Evolutionary conservation across 2,329 filamentous ascomycete genomes (phyloP), one percentile per base, ranked within the genome.

Genomic region (Sphaerulina musiva): DNA sequence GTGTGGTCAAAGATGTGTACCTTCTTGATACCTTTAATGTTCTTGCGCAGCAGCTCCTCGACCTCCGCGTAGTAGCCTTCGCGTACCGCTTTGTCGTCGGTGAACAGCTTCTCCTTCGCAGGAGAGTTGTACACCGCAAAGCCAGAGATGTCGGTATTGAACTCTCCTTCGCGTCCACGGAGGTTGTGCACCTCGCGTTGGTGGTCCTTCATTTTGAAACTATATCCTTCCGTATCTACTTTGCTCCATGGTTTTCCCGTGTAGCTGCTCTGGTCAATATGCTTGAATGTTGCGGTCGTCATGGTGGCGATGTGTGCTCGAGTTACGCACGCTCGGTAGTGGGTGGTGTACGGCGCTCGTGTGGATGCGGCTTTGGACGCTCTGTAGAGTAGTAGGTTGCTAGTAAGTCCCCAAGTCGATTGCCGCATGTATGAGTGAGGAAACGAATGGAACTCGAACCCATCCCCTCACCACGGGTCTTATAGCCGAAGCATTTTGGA

Each of bases 1-100:
- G 85, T 87, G 68, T 88, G 85, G 68, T 88, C 85, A 66, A 88
- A 88, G 55, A 87, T 84, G 55, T 82, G 76, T 9, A 88, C 77
- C 56, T 81, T 81, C 51, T 78, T 79, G 49, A 84, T 72, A 0
- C 75, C 78, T 0, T 77, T 73, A 0, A 86, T 72, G 43, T 79
- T 78, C 29, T 74, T 69, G 10, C 75, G 74, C 2, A 87, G 71
- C 1, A 86, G 68, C 0, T 70, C 66, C 60, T 85, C 81, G 1
- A 86, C 78, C 61, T 86, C 82, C 17, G 67, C 64, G 64, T 87
- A 87, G 70, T 87, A 87, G 0, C 70, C 72, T 0, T 67, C 62
- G 38, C 81, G 75, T 6, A 86, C 77, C 10, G 76, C 74, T 0
- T 62, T 65, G 12, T 85, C 81, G 51, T 84, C 77, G 0, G 71